Evolutionary conservation across 169 alveolate species (phyloP), one percentile per base, ranked within the genome.

Genomic region (Nephromyces sp.): DNA sequence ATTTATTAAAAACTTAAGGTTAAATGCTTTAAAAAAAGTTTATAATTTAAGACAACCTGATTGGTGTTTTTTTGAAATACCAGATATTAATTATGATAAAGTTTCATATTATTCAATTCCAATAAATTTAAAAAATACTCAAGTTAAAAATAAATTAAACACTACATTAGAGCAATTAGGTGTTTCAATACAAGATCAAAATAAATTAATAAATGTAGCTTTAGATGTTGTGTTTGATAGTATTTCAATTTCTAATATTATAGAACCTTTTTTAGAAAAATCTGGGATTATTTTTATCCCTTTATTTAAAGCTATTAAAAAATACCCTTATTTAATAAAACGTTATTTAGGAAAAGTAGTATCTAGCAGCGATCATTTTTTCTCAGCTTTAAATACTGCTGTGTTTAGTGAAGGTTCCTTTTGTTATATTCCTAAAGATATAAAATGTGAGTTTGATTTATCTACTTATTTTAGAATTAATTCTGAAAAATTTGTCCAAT

Each of bases 181-280:
- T 21, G 31, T 77, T 21, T 22, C 57, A 25, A 21, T 30, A 1
- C 25, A 52, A 8, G 64, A 64, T 24, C 25, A 31, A 31, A 68
- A 78, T 32, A 21, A 35, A 27, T 1, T 74, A 27, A 21, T 65
- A 35, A 43, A 15, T 22, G 35, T 33, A 27, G 77, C 81, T 2
- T 30, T 75, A 1, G 80, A 77, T 71, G 61, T 72, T 31, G 72
- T 77, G 4, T 71, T 63, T 32, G 84, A 77, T 64, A 64, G 75
- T 71, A 67, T 77, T n/a, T 77, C 84, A 6, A 51, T 77, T 6
- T 32, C 34, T 2, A 74, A 74, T 34, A 32, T 70, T 24, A 21
- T 32, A 32, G 70, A 74, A 27, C 52, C 51, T 21, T 21, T 61
- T 21, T 51, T 34, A 25, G 24, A 35, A 27, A 71, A 77, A 43